Percentiles rank a stretch among this genome's conserved stretches.
These are phyloP conservation scores for Lichtheimia ramosa DNA, from an alignment of 371 early-diverging fungal species.

Conservation along the genomic window DNA sequence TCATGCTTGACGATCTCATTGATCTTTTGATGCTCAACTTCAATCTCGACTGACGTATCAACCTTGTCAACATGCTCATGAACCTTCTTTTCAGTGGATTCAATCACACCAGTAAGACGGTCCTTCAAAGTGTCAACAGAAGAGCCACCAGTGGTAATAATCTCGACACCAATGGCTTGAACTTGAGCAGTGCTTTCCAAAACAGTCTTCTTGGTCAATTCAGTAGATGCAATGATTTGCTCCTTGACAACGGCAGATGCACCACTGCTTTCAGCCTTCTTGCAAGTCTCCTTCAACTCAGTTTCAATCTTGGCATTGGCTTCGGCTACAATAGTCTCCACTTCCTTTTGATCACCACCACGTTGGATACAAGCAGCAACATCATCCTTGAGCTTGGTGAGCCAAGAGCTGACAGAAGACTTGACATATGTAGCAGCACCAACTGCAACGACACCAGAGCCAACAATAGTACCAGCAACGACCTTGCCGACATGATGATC, in stretches of 20 bases:
- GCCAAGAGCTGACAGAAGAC: background rate
- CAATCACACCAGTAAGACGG: conserved; percentile 25
- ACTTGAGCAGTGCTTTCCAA: conserved; percentile 11
- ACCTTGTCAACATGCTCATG: conserved; percentile 15
- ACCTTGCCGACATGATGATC: conserved; percentile 1
- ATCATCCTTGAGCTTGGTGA: background rate
- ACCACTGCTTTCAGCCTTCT: conserved; percentile 15
- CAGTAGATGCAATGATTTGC: conserved; percentile 5
- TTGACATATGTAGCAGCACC: background rate
- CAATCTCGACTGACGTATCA: conserved; percentile 4
- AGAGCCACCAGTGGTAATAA: conserved; percentile 1
- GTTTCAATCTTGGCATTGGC: conserved; percentile 1
- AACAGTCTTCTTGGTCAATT: conserved; percentile 8
- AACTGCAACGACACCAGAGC: conserved; percentile 1
- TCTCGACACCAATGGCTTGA: conserved; percentile 12
- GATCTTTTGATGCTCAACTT: conserved; percentile 3
- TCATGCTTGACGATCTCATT: too few relatives aligned
- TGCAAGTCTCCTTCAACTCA: background rate
- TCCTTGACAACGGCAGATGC: background rate
- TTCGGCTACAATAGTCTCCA: background rate
- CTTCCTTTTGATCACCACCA: background rate
- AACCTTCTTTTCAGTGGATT: conserved; percentile 25
- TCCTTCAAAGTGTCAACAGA: conserved; percentile 3
- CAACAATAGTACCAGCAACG: background rate
- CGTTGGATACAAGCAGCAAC: background rate